phyloP scores from a whole-genome alignment of 2,329 filamentous ascomycete genomes.

The Nothomitra cinnamomea region DNA sequence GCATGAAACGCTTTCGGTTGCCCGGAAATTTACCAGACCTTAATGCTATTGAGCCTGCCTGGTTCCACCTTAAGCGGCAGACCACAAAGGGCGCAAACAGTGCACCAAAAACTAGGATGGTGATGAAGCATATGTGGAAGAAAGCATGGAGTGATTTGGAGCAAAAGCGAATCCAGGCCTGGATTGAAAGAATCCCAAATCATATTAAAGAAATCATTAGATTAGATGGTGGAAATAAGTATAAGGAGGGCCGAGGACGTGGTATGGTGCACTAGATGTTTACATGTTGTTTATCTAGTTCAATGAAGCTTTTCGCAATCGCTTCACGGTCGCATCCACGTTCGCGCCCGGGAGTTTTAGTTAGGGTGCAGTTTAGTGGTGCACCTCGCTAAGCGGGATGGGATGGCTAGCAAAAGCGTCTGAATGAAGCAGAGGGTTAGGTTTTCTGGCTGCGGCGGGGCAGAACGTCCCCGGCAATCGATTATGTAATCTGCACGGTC shows the following conservation, averaged over 20 bases:
- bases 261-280: background rate
- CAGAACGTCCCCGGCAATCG: no score
- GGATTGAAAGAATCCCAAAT: slow-evolving; percentile 12
- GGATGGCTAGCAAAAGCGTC: no score
- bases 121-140: slow-evolving; percentile 8
- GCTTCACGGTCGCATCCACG: background rate
- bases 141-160: slow-evolving; percentile 9
- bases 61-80: slow-evolving; percentile 12
- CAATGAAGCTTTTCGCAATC: background rate
- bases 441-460: no score
- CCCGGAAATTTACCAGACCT: slow-evolving; percentile 13
- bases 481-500: no score
- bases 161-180: slow-evolving; percentile 12
- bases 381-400: background rate
- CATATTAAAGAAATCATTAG: slow-evolving; percentile 14
- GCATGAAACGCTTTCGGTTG: slow-evolving; percentile 5
- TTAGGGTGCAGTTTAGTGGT: background rate
- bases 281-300: background rate
- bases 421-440: no score
- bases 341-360: background rate
- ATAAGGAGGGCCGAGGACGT: slow-evolving; percentile 8
- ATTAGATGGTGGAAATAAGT: slow-evolving; percentile 14
- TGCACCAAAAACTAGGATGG: slow-evolving; percentile 5
- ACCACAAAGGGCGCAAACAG: slow-evolving; percentile 8
- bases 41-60: slow-evolving; percentile 13